A percentile compares a stretch with the other conserved stretches of the same genome.
phyloP scores from a whole-genome alignment of 2,329 filamentous ascomycete genomes.

The Decorospora gaudefroyi region DNA sequence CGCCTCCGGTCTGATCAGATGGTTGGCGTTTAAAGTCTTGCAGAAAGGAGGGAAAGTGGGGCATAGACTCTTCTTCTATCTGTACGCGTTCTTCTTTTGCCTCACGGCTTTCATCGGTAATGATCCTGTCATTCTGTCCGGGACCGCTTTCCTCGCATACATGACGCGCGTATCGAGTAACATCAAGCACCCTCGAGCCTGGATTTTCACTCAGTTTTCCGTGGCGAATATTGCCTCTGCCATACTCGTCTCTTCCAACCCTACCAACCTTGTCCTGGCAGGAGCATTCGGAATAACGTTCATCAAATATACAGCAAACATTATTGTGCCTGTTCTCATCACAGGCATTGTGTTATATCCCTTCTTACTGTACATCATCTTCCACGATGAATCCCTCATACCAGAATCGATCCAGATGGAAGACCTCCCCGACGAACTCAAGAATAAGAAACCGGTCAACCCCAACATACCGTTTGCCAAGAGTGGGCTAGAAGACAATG shows the following conservation, averaged over 20 bases:
- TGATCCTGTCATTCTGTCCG: constrained; percentile 74
- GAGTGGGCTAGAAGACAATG: constrained; percentile 59
- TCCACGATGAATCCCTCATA: constrained; percentile 66
- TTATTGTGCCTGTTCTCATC: constrained; percentile 72
- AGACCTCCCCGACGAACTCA: constrained; percentile 63
- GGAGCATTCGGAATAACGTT: constrained; percentile 74
- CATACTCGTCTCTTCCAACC: constrained; percentile 77
- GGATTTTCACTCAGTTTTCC: constrained; percentile 74
- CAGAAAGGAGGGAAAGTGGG: constrained; percentile 70
- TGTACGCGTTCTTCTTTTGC: constrained; percentile 72
- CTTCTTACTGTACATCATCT: constrained; percentile 71
- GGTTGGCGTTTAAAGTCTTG: constrained; percentile 70
- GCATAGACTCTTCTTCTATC: constrained; percentile 70
- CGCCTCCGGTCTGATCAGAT: constrained; percentile 73
- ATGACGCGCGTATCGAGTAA: constrained; percentile 77
- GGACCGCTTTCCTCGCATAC: constrained; percentile 74
- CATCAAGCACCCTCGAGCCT: constrained; percentile 70
- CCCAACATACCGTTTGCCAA: constrained; percentile 71
- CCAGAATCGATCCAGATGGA: constrained; percentile 70
- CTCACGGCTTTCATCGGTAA: constrained; percentile 73
- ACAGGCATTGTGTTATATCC: constrained; percentile 71
- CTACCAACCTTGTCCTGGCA: constrained; percentile 74
- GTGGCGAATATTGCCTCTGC: constrained; percentile 75
- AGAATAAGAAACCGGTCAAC: constrained; percentile 64
- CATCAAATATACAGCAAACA: constrained; percentile 74